Conservation (phyloP, 257 asterid genomes). For the Salvia splendens region DNA sequence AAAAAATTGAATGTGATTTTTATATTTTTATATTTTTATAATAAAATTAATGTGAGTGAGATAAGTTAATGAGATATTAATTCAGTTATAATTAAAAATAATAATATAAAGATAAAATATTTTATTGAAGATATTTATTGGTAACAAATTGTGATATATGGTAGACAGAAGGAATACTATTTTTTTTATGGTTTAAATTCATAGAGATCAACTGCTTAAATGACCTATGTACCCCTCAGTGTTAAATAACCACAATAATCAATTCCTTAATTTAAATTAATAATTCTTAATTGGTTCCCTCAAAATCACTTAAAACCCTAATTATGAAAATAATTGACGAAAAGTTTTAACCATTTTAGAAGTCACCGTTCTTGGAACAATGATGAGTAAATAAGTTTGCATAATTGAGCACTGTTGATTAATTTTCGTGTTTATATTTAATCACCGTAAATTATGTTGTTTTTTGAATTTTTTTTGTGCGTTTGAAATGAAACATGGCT, state of each 20-base stretch:
- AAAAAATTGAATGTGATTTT: too few relatives aligned
- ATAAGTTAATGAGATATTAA: too few relatives aligned
- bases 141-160: too few relatives aligned
- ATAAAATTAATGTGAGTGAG: too few relatives aligned
- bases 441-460: slow-evolving; percentile 44
- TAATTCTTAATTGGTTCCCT: slow-evolving; percentile 55
- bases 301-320: slow-evolving; percentile 40
- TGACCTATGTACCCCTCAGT: slow-evolving; percentile 37
- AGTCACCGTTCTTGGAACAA: slow-evolving; percentile 30
- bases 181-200: slow-evolving; percentile 1
- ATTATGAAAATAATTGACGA: slow-evolving; percentile 35
- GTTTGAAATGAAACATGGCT: slow-evolving; percentile 27
- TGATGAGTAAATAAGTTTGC: slow-evolving; percentile 27
- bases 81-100: too few relatives aligned
- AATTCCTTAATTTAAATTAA: slow-evolving; percentile 34
- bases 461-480: slow-evolving; percentile 12
- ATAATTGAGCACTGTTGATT: slow-evolving; percentile 38
- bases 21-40: too few relatives aligned
- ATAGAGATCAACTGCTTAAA: slow-evolving; percentile 26
- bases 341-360: slow-evolving; percentile 34
- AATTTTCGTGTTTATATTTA: slow-evolving; percentile 33
- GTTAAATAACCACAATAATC: not conserved
- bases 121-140: too few relatives aligned
- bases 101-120: too few relatives aligned
- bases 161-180: too few relatives aligned